Evolutionary conservation across 208 protist genomes (phyloP).

Genomic region (Crithidia mellificae): DNA sequence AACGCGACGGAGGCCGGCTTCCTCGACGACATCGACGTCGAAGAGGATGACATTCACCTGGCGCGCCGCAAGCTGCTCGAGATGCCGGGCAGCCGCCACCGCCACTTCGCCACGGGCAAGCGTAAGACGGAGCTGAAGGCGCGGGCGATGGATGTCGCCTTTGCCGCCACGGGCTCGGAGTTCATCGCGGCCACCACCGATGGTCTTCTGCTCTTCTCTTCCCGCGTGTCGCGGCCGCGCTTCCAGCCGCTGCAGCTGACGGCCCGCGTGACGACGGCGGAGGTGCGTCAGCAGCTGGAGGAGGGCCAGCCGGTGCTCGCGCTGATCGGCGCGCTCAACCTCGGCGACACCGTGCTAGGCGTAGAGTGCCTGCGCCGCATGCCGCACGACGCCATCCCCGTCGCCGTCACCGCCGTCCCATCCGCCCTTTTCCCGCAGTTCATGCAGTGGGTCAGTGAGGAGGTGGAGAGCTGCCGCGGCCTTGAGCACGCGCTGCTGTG

Average conservation of each 20-base stretch:
- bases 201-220: constrained; percentile 88
- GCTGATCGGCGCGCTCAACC: constrained; percentile 78
- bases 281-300: constrained; percentile 58
- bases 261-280: constrained; percentile 58
- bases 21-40: constrained; percentile 84
- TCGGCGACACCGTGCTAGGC: constrained; percentile 75
- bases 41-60: constrained; percentile 82
- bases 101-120: constrained; percentile 90
- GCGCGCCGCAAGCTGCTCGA: constrained; percentile 79
- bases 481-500: constrained; percentile 81
- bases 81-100: constrained; percentile 88
- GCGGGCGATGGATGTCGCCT: constrained; percentile 76
- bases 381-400: constrained; percentile 78
- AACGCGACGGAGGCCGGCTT: constrained; percentile 82
- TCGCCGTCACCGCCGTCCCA: constrained; percentile 76
- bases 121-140: constrained; percentile 84
- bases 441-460: constrained; percentile 79
- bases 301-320: constrained; percentile 64
- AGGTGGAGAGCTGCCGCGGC: constrained; percentile 66
- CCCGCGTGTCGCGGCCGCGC: constrained; percentile 63
- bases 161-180: constrained; percentile 81
- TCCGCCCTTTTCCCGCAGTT: constrained; percentile 67
- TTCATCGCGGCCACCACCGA: constrained; percentile 91
- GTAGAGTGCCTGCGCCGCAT: constrained; percentile 78
- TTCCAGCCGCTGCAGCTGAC: constrained; percentile 86